phyloP scores from a whole-genome alignment of 768 basidiomycete species.

The Auriscalpium orientale region DNA sequence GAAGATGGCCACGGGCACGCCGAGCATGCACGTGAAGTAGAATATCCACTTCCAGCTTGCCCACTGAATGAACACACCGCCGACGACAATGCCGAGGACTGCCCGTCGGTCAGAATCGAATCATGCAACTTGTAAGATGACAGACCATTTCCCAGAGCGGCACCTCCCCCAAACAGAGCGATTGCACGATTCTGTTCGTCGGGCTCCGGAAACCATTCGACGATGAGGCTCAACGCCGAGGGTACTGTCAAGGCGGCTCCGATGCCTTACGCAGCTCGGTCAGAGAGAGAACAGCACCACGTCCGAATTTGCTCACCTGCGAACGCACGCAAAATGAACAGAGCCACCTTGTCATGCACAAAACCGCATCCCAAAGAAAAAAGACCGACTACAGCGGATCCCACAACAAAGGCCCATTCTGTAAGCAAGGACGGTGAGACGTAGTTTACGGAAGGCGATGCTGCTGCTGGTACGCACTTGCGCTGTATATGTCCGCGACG shows the following conservation, averaged over 20 bases:
- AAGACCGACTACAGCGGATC: background rate
- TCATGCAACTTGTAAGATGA: background rate
- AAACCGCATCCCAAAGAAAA: background rate
- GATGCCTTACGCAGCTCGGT: background rate
- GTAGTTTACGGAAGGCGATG: background rate
- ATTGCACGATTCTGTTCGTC: constrained; percentile 36
- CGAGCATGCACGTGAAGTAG: constrained; percentile 35
- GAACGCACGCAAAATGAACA: background rate
- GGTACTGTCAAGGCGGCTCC: constrained; percentile 38
- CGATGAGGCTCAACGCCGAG: constrained; percentile 33
- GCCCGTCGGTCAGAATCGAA: background rate
- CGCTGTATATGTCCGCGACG: background rate
- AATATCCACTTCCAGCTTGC: constrained; percentile 38
- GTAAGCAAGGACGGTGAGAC: background rate
- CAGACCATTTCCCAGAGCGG: background rate
- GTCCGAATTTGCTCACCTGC: background rate
- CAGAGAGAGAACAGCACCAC: background rate
- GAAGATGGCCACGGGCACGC: constrained; percentile 21
- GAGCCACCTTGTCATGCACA: background rate
- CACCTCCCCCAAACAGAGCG: constrained; percentile 7
- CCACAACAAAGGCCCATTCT: background rate
- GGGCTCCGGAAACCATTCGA: constrained; percentile 38
- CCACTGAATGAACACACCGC: constrained; percentile 29
- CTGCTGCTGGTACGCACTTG: background rate
- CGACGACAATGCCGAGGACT: constrained; percentile 24